Percentiles rank a stretch among this genome's conserved stretches.
Evolutionary conservation across 1,139 yeast species (phyloP).

Genomic region (Saccharomyces hybrid): DNA sequence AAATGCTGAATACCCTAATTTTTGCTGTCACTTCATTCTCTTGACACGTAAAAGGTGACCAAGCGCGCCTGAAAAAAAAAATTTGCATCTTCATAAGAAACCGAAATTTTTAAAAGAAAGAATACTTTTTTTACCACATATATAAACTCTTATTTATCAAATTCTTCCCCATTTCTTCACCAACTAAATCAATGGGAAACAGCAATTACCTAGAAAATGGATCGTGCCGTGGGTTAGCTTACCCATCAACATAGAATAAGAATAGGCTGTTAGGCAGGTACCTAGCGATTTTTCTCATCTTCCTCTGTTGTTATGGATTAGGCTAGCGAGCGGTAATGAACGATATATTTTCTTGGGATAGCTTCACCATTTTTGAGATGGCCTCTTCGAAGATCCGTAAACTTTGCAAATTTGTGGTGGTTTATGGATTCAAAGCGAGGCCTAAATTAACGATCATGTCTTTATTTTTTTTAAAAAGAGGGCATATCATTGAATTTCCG

Average conservation of each 20-base stretch:
- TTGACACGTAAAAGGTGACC: not conserved
- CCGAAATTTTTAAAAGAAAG: not conserved
- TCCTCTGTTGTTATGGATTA: not conserved
- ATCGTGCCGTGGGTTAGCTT: not conserved
- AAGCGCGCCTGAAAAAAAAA: not conserved
- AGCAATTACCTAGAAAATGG: not conserved
- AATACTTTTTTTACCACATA: not conserved
- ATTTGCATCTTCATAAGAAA: not conserved
- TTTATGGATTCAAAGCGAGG: slow-evolving; percentile 64
- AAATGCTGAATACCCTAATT: not conserved
- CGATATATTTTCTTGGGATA: not conserved
- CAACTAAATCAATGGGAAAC: not conserved
- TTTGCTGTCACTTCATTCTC: not conserved
- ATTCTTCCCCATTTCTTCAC: not conserved
- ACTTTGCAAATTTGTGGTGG: slow-evolving; percentile 42
- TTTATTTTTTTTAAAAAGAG: slow-evolving; percentile 6
- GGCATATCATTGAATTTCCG: slow-evolving; percentile 19
- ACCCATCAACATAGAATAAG: not conserved
- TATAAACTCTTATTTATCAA: not conserved
- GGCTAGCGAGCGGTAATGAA: not conserved
- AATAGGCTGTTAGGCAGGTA: not conserved
- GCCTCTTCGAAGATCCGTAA: slow-evolving; percentile 66
- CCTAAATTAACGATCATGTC: slow-evolving; percentile 38
- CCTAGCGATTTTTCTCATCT: not conserved
- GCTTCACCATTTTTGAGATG: slow-evolving; percentile 18